Base-by-base conservation (phyloP, 2,329 filamentous ascomycete species). In the Hysterium pulicare region DNA sequence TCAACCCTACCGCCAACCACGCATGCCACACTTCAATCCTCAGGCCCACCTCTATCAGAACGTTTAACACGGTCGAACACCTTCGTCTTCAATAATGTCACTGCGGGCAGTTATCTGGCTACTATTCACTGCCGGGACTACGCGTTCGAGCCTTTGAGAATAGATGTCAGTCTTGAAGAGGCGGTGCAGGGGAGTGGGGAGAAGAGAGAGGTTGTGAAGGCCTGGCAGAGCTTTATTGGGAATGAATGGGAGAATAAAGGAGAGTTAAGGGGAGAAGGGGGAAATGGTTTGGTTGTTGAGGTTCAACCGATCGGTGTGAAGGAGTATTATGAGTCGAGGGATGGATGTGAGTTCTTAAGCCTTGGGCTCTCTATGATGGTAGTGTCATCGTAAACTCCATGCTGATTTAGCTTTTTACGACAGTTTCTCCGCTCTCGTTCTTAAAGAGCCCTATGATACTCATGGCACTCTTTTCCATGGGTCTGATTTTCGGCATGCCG, bases 381-480 rank as follows among this genome's bases (percentile, higher is more conserved):
- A n/a, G n/a, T n/a, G n/a, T n/a, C n/a, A n/a, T n/a, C n/a, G n/a
- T n/a, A n/a, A n/a, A n/a, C n/a, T 8, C 24, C 24, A 28, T 28
- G 7, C 24, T 28, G 13, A 28, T 28, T 28, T 28, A 8, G 13
- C 24, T 28, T 28, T 28, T 13, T 28, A 42, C 45, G 15, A 34
- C 51, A 89, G 86, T 91, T 71, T 88, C 84, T 15, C 76, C 90
- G n/a, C 61, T 96, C 44, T 81, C 79, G 45, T 83, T 96, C 42
- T 75, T 96, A 57, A 93, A 93, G 74, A 95, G 88, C 63, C 93
- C 93, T 3, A 97, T 97, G 90, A 96, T 97, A 50, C 77, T 98
- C 47, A 85, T 98, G 74, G 90, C 86, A 4, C 70, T 95, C 24
- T 82, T 93, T 30, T 89, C 84, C 48, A 81, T 96, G 73, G 83